phyloP scores from a whole-genome alignment of 2,329 filamentous ascomycete genomes.

The Tolypocladium sp. region DNA sequence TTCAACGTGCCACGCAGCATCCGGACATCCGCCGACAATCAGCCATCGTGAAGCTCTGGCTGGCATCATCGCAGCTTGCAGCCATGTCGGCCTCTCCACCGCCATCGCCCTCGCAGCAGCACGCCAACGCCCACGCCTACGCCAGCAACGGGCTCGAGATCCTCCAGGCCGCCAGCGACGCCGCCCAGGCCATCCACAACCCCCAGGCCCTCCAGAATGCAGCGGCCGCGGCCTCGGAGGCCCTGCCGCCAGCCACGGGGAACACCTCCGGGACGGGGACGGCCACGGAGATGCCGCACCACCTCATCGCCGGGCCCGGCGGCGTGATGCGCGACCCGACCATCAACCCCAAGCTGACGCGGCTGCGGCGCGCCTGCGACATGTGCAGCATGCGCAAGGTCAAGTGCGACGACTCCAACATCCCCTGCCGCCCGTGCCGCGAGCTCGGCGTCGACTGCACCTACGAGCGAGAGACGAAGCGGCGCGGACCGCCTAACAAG shows the following conservation, averaged over 20 bases:
- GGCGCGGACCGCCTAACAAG: conserved; percentile 50
- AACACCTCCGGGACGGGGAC: conserved; percentile 3
- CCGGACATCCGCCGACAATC: conserved; percentile 35
- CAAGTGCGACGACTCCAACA: conserved; percentile 47
- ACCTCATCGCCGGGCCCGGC: conserved; percentile 5
- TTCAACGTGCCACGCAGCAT: conserved; percentile 23
- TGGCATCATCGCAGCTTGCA: conserved; percentile 1
- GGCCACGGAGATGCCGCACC: conserved; percentile 8
- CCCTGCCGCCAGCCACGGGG: conserved; percentile 16
- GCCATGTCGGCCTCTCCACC: conserved; percentile 17
- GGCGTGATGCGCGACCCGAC: conserved; percentile 27
- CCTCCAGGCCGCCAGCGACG: conserved; percentile 35
- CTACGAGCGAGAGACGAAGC: conserved; percentile 47
- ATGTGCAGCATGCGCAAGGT: conserved; percentile 55
- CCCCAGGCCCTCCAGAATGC: conserved; percentile 29
- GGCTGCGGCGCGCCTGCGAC: conserved; percentile 49
- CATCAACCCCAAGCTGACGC: conserved; percentile 42
- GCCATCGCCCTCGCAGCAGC: conserved; percentile 10
- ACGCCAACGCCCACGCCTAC: conserved; percentile 29
- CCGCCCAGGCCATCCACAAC: conserved; percentile 29
- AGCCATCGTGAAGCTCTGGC: conserved; percentile 23
- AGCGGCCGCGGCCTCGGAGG: conserved; percentile 24
- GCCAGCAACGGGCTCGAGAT: conserved; percentile 37
- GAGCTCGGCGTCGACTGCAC: conserved; percentile 51
- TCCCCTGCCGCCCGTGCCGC: conserved; percentile 47